Evolutionary conservation across 768 basidiomycete genomes (phyloP).

Genomic region (Ephemerocybe angulata): DNA sequence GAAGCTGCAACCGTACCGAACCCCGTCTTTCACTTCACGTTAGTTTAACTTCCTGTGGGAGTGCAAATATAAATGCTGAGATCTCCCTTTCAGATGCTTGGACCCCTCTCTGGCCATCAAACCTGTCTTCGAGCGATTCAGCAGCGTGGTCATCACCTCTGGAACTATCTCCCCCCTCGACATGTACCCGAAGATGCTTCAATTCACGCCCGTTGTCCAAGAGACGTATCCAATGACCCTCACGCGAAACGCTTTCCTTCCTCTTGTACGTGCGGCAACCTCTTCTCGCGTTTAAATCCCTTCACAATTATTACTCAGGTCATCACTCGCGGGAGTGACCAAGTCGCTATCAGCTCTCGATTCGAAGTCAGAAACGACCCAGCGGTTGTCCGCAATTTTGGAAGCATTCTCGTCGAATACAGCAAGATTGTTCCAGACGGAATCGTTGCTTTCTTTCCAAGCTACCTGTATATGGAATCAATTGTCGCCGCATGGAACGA

Average conservation of each 20-base stretch:
- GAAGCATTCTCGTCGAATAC: constrained; percentile 96
- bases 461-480: constrained; percentile 99
- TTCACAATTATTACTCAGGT: constrained; percentile 48
- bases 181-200: constrained; percentile 99
- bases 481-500: constrained; percentile 99
- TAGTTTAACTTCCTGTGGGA: constrained; percentile 1
- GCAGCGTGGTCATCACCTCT: constrained; percentile 96
- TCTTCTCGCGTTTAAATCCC: constrained; percentile 6
- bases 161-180: constrained; percentile 98
- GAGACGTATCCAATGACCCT: constrained; percentile 98
- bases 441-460: constrained; percentile 98
- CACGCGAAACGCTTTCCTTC: constrained; percentile 92
- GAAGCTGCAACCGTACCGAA: constrained; percentile 98
- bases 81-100: constrained; percentile 63
- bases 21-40: constrained; percentile 98
- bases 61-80: constrained; percentile 10
- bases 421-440: constrained; percentile 98
- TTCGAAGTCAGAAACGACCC: constrained; percentile 99
- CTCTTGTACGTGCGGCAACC: constrained; percentile 56
- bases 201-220: constrained; percentile 94
- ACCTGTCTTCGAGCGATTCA: constrained; percentile 97
- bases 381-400: constrained; percentile 97
- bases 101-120: constrained; percentile 97
- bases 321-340: constrained; percentile 96
- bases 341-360: constrained; percentile 96